These are phyloP conservation scores for Gynochthodes officinalis DNA, from an alignment of 257 asterid species.

Conservation along the genomic window DNA sequence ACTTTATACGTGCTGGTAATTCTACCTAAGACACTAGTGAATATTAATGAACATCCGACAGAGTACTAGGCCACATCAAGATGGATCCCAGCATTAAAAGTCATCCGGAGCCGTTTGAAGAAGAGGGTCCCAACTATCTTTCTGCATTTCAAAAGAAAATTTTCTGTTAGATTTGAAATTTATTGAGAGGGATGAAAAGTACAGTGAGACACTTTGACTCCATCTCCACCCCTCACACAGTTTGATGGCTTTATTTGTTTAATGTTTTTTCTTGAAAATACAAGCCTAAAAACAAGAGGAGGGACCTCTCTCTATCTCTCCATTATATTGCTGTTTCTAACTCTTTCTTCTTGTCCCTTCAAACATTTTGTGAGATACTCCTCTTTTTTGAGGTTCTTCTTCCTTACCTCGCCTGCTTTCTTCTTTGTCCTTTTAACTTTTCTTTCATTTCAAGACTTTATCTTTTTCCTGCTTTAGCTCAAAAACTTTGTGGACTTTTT, in stretches of 20 bases:
- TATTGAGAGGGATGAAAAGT: slow-evolving; percentile 55
- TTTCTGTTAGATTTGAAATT: slow-evolving; percentile 55
- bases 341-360: slow-evolving; percentile 31
- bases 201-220: slow-evolving; percentile 28
- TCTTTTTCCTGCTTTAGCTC: slow-evolving; percentile 15
- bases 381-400: slow-evolving; percentile 9
- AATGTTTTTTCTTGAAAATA: slow-evolving; percentile 56
- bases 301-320: slow-evolving; percentile 48
- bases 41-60: background rate
- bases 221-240: slow-evolving; percentile 26
- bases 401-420: slow-evolving; percentile 6
- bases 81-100: slow-evolving; percentile 35
- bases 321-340: slow-evolving; percentile 30
- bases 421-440: slow-evolving; percentile 9
- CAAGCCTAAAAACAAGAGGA: slow-evolving; percentile 20
- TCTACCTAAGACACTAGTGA: background rate
- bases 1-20: background rate
- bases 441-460: slow-evolving; percentile 13
- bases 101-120: slow-evolving; percentile 63
- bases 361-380: slow-evolving; percentile 22
- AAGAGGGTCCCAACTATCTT: slow-evolving; percentile 47
- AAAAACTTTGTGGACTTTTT: slow-evolving; percentile 14
- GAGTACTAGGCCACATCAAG: background rate
- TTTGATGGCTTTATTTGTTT: slow-evolving; percentile 19
- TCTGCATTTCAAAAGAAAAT: slow-evolving; percentile 40